Percentiles rank a stretch among this genome's conserved stretches.
These are phyloP conservation scores for Debaryomycetaceae sp. DNA, from an alignment of 1,139 yeast genomes.

Conservation along the genomic window DNA sequence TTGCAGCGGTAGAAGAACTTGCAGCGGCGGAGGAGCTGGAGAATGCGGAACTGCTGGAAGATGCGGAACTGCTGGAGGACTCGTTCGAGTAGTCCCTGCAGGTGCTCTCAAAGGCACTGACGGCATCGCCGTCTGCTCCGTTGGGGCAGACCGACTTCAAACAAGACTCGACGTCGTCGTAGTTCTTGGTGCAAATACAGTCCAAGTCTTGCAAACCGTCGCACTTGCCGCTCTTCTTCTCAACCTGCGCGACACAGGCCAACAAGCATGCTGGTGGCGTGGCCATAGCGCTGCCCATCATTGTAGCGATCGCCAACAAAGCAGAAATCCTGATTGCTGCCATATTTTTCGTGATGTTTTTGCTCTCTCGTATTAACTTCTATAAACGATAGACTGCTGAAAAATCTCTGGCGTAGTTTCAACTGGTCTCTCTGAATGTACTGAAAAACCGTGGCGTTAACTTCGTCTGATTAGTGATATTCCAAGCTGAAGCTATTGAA, in stretches of 20 bases:
- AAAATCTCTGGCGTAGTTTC: background rate
- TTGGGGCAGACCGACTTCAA: conserved; percentile 67
- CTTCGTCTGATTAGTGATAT: too few species aligned
- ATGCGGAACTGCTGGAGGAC: conserved; percentile 8
- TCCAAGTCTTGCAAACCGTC: conserved; percentile 54
- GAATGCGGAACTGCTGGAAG: conserved; percentile 6
- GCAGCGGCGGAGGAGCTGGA: conserved; percentile 7
- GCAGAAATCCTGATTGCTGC: conserved; percentile 27
- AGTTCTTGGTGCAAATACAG: conserved; percentile 62
- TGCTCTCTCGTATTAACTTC: background rate
- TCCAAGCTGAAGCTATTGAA: background rate
- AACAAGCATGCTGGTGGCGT: conserved; percentile 87
- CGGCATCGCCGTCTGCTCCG: conserved; percentile 50
- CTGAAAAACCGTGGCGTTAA: too few species aligned
- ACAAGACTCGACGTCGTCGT: conserved; percentile 52
- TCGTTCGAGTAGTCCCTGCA: conserved; percentile 41
- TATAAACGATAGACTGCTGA: conserved; percentile 4
- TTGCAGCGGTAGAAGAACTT: conserved; percentile 10
- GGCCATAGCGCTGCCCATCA: conserved; percentile 52
- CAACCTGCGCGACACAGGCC: conserved; percentile 78
- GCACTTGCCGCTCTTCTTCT: conserved; percentile 52
- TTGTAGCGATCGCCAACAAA: conserved; percentile 48
- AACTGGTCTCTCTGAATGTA: too few species aligned
- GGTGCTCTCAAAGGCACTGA: conserved; percentile 49
- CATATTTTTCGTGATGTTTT: conserved; percentile 1